Conservation (phyloP, 371 early-diverging fungal genomes). For the Gilbertella persicaria region DNA sequence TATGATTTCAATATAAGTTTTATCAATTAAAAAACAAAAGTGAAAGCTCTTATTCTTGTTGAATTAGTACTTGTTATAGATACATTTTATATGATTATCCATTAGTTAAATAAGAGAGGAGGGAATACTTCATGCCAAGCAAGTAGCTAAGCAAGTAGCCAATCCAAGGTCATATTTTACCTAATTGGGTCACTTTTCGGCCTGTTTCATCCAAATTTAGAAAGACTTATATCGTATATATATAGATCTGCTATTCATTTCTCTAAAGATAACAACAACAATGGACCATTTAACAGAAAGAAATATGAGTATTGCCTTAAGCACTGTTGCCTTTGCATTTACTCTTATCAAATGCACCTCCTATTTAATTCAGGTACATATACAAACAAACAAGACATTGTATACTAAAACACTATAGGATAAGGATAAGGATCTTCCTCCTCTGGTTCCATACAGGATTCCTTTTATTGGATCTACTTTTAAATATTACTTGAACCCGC, state of each 20-base stretch:
- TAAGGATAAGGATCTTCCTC: background rate
- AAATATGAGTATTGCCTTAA: background rate
- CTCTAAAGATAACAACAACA: background rate
- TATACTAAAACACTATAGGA: background rate
- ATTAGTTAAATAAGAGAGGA: too few species aligned
- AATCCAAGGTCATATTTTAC: too few species aligned
- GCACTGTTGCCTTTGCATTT: background rate
- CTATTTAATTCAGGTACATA: background rate
- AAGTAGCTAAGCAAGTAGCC: too few species aligned
- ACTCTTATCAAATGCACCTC: too few species aligned
- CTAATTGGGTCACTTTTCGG: too few species aligned
- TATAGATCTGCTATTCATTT: background rate
- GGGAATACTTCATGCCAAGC: too few species aligned
- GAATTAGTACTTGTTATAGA: too few species aligned
- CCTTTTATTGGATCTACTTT: constrained; percentile 25
- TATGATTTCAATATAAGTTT: too few species aligned
- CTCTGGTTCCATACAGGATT: constrained; percentile 25
- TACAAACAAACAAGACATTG: background rate
- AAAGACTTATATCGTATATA: background rate
- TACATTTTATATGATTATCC: too few species aligned
- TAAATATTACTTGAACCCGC: constrained; percentile 23
- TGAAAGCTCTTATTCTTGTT: too few species aligned
- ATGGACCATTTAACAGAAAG: background rate
- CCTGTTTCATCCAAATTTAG: background rate
- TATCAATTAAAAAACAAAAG: too few species aligned